Conservation (phyloP, 805 yeast genomes). For the Clavispora asparagi region DNA sequence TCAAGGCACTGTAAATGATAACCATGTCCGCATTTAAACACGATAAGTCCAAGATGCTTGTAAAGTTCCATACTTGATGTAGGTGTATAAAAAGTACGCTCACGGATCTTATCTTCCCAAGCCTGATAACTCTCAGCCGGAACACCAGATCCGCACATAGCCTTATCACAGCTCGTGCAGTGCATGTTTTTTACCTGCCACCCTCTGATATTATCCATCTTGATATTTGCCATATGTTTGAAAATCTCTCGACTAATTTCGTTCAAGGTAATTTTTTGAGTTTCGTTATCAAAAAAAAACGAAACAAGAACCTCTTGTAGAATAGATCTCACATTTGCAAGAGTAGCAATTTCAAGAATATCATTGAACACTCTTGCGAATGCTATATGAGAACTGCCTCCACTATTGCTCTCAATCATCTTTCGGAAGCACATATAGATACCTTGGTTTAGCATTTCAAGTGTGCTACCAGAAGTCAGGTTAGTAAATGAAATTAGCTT, state of each 20-base stretch:
- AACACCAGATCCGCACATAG: slow-evolving; percentile 64
- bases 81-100: background rate
- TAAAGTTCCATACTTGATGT: background rate
- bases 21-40: slow-evolving; percentile 63
- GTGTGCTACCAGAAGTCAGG: background rate
- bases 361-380: slow-evolving; percentile 9
- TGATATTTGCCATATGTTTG: slow-evolving; percentile 39
- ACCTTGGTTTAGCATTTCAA: slow-evolving; percentile 19
- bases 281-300: slow-evolving; percentile 57
- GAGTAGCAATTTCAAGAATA: slow-evolving; percentile 24
- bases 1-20: slow-evolving; percentile 57
- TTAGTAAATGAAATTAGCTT: slow-evolving; percentile 18
- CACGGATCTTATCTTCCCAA: slow-evolving; percentile 48
- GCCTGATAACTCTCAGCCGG: slow-evolving; percentile 40
- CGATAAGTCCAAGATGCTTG: slow-evolving; percentile 24
- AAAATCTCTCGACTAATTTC: slow-evolving; percentile 56
- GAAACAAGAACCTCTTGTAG: slow-evolving; percentile 61
- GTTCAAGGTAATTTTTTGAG: slow-evolving; percentile 45
- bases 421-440: slow-evolving; percentile 29
- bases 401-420: slow-evolving; percentile 22
- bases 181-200: slow-evolving; percentile 47
- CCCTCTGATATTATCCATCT: slow-evolving; percentile 46
- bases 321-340: slow-evolving; percentile 56
- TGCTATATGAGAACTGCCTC: background rate
- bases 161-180: slow-evolving; percentile 76